These are phyloP conservation scores for Cinnamomum chago DNA, from an alignment of 164 flowering plant species.

Conservation along the genomic window DNA sequence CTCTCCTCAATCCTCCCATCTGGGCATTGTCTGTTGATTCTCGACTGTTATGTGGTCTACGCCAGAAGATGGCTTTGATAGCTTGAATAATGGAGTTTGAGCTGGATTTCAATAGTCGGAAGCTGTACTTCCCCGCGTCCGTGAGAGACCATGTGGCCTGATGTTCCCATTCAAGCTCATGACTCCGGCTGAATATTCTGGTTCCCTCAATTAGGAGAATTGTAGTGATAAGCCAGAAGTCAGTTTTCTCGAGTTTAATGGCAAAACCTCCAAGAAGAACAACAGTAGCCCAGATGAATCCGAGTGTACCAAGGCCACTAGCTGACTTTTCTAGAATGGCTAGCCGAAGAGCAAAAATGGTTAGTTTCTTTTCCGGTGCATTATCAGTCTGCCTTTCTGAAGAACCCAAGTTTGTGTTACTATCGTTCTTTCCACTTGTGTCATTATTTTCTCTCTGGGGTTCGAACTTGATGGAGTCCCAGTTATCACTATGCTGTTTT, in stretches of 20 bases:
- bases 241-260: slow-evolving; percentile 61
- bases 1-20: slow-evolving; percentile 9
- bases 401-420: slow-evolving; percentile 25
- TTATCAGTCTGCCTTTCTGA: slow-evolving; percentile 16
- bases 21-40: slow-evolving; percentile 16
- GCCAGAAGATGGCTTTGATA: slow-evolving; percentile 18
- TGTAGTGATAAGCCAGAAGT: slow-evolving; percentile 81
- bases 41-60: slow-evolving; percentile 11
- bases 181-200: slow-evolving; percentile 87
- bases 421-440: slow-evolving; percentile 32
- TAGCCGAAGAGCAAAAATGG: slow-evolving; percentile 80
- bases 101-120: slow-evolving; percentile 54
- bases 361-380: slow-evolving; percentile 90
- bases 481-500: slow-evolving; percentile 19
- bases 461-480: slow-evolving; percentile 33
- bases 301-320: slow-evolving; percentile 79
- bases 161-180: slow-evolving; percentile 86
- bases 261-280: slow-evolving; percentile 98
- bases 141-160: slow-evolving; percentile 86
- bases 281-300: slow-evolving; percentile 97
- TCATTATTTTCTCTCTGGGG: slow-evolving; percentile 22
- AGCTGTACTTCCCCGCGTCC: slow-evolving; percentile 67
- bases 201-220: slow-evolving; percentile 78
- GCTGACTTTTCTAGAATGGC: slow-evolving; percentile 83
- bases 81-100: slow-evolving; percentile 30